Percentiles rank a stretch among this genome's conserved stretches.
phyloP scores from a whole-genome alignment of 805 yeast species.

The Candida silvicultrix region DNA sequence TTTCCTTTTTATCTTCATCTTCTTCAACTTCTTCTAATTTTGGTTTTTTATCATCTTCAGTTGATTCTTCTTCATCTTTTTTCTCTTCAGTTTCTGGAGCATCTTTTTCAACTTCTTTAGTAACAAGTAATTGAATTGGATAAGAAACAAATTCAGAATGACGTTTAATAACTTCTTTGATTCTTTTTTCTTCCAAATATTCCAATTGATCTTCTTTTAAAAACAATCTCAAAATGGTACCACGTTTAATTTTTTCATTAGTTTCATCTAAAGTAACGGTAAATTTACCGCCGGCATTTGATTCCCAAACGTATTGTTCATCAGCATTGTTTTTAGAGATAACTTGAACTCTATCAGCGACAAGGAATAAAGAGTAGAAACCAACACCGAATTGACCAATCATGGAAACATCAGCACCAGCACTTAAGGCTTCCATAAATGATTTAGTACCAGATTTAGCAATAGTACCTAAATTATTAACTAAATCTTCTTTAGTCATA shows the following conservation, averaged over 20 bases:
- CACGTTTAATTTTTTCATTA: conserved; percentile 87
- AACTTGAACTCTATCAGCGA: conserved; percentile 98
- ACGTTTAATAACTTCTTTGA: conserved; percentile 98
- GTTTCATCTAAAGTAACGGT: conserved; percentile 87
- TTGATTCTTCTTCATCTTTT: conserved; percentile 31
- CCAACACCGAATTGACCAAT: conserved; percentile 99
- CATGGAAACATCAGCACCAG: conserved; percentile 99
- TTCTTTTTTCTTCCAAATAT: conserved; percentile 98
- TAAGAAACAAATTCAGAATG: conserved; percentile 99
- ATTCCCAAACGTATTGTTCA: conserved; percentile 99
- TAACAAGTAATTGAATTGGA: conserved; percentile 97
- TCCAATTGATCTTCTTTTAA: conserved; percentile 98
- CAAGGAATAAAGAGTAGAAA: conserved; percentile 98
- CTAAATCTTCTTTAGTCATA: conserved; percentile 99
- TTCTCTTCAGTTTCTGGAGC: conserved; percentile 78
- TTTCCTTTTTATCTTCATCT: conserved; percentile 64
- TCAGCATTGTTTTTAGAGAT: conserved; percentile 98
- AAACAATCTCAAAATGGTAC: conserved; percentile 92
- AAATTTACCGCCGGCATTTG: conserved; percentile 99
- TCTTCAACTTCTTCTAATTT: conserved; percentile 72
- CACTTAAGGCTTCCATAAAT: conserved; percentile 98
- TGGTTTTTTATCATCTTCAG: conserved; percentile 61
- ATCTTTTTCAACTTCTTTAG: conserved; percentile 98
- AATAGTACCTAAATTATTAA: conserved; percentile 98
- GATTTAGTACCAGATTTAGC: conserved; percentile 99